These are phyloP conservation scores for Lactarius vividus DNA, from an alignment of 768 basidiomycete genomes.

Conservation along the genomic window DNA sequence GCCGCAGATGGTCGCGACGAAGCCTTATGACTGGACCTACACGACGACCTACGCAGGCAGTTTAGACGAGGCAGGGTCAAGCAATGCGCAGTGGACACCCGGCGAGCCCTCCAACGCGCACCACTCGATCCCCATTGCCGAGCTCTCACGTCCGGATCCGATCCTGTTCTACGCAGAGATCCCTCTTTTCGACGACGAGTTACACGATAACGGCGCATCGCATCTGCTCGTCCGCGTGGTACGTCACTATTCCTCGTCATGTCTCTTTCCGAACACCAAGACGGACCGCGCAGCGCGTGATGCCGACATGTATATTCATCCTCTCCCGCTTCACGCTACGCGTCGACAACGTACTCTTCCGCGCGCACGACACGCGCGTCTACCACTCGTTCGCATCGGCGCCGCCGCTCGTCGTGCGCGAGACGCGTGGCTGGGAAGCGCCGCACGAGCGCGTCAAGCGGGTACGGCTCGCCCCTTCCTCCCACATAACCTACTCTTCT, in stretches of 20 bases:
- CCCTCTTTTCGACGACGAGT: constrained; percentile 91
- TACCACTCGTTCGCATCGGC: constrained; percentile 76
- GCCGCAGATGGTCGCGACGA: constrained; percentile 70
- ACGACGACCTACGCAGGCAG: constrained; percentile 85
- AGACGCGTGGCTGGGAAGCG: constrained; percentile 89
- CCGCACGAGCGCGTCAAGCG: constrained; percentile 76
- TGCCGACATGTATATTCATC: constrained; percentile 93
- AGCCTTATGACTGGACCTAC: constrained; percentile 98
- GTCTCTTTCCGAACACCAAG: not conserved
- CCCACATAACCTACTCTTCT: not conserved
- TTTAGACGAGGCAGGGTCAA: constrained; percentile 27
- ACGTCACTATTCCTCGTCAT: constrained; percentile 36
- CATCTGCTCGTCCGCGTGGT: constrained; percentile 84
- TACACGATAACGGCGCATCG: constrained; percentile 95
- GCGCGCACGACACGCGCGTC: constrained; percentile 82
- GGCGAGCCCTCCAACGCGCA: constrained; percentile 54
- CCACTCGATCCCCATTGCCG: constrained; percentile 77
- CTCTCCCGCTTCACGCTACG: constrained; percentile 89
- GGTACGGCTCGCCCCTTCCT: constrained; percentile 42
- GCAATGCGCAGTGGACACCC: constrained; percentile 43
- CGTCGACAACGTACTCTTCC: constrained; percentile 93
- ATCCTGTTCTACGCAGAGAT: constrained; percentile 98
- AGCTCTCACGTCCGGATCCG: constrained; percentile 87
- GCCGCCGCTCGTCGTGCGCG: constrained; percentile 67
- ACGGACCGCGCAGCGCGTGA: constrained; percentile 68